Base-by-base conservation (phyloP, 306 rosid genomes). In the Mucuna pruriens region DNA sequence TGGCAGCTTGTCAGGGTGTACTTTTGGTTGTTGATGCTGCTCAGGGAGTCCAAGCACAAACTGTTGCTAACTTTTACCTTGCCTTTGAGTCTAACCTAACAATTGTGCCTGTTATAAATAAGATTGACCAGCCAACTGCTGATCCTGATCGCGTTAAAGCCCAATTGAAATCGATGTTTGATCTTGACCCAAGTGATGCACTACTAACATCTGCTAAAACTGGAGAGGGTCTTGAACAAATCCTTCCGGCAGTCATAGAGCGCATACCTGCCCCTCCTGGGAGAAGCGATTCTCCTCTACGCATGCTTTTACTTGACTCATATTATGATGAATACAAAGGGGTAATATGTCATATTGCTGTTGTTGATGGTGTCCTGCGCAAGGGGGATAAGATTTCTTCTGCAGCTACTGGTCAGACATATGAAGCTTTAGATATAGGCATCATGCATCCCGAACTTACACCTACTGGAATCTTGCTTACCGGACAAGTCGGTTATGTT, bases 401-500 rank as follows among this genome's bases (percentile, higher is more conserved):
- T 62, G 44, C 44, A 15, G 69, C 13, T 62, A 62, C 69, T 62
- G 69, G 69, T 62, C 69, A 31, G 44, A 31, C 69, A 16, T 62
- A 62, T 62, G 69, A 62, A 62, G 69, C 69, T 62, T 62, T 33
- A 72, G 98, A 95, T 84, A 91, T 91, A 5, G 99, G 99, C 61
- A 90, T 95, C 88, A 86, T 95, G 99, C 95, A 95, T 86, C 99
- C 99, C 38, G 99, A 95, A 84, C 95, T 93, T 63, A 91, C 89
- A 29, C 80, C 97, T 71, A 95, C 99, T 4, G 98, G 97, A 64
- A 85, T 86, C 76, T 90, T 95, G 82, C 95, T 88, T 62, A 86
- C 97, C 60, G 98, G 99, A 64, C 98, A 93, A 85, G 99, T 95
- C 49, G 99, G 99, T 29, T 95, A 95, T 69, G 89, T 95, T 84